Base-by-base conservation (phyloP, 176 grass and related monocot genomes). In the Aegilops tauschii region DNA sequence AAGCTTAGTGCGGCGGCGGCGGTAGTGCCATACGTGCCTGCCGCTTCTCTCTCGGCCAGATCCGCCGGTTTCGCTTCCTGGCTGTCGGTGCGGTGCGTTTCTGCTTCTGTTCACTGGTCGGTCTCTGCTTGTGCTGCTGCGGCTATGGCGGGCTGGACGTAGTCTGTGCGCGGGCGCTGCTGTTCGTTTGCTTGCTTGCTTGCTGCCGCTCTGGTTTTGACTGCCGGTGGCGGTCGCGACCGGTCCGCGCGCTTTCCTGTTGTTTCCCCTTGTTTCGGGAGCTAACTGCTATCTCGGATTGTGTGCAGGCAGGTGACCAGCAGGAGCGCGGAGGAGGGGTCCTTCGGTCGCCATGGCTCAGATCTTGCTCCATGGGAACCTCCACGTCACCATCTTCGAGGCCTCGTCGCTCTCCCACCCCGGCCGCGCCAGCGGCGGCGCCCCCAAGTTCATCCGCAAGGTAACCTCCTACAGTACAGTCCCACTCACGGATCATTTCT, bases 311-410 rank as follows among this genome's bases (percentile, higher is more conserved):
- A 74, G 54, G 80, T 40, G 42, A 77, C 6, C 13, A 6, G 70
- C 29, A 21, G 4, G 73, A 61, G 78, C 37, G 61, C 30, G 59
- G 59, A 31, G 40, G 62, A 44, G 50, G 86, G 71, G 39, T 74
- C 71, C 40, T 47, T 45, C 12, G 56, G 73, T 3, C 44, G 58
- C 54, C 88, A 95, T 95, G 93, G 90, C 90, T 64, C 86, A 85
- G 80, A 87, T 93, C 89, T 32, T 95, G 90, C 90, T 95, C 72
- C 93, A 95, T 59, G 93, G 93, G 30, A 95, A 86, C 74, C 93
- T 95, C 81, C 90, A 95, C 78, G 88, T 84, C 61, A 91, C 90
- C 76, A 80, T 95, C 76, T 80, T 92, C 39, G 93, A 95, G 81
- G 93, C 90, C 9, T 6, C 73, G 3, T 69, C 80, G 9, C 77